These are phyloP conservation scores for Anthracocystis setariae DNA, from an alignment of 1,284 basidiomycete genomes.

Conservation along the genomic window DNA sequence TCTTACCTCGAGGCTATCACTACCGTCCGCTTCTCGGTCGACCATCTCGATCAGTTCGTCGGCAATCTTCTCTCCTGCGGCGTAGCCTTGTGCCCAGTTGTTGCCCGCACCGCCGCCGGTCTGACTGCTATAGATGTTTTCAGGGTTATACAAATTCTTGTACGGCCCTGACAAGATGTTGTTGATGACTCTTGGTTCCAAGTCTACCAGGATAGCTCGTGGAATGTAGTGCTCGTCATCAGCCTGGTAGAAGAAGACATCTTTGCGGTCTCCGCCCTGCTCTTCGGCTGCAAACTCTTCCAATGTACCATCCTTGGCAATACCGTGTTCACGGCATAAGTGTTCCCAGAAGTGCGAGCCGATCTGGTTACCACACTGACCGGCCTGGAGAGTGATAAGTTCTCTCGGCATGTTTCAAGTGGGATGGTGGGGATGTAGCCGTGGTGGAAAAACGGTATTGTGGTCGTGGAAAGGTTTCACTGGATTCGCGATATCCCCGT, in stretches of 20 bases:
- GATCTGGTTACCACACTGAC: slow-evolving; percentile 67
- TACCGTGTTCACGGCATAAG: slow-evolving; percentile 66
- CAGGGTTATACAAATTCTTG: slow-evolving; percentile 94
- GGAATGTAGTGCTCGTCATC: slow-evolving; percentile 99
- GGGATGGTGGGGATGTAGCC: not conserved
- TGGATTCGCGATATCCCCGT: no score
- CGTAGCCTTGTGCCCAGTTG: slow-evolving; percentile 93
- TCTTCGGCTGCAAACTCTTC: slow-evolving; percentile 64
- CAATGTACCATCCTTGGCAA: slow-evolving; percentile 64
- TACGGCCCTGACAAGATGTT: slow-evolving; percentile 91
- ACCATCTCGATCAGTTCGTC: slow-evolving; percentile 99
- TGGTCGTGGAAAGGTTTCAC: not conserved
- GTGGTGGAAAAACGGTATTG: not conserved
- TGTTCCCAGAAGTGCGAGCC: slow-evolving; percentile 68
- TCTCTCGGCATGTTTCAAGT: slow-evolving; percentile 58
- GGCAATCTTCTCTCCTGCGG: slow-evolving; percentile 86
- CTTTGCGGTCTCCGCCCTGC: slow-evolving; percentile 80
- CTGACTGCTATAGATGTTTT: slow-evolving; percentile 94
- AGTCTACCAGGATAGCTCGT: slow-evolving; percentile 91
- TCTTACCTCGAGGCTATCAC: slow-evolving; percentile 91
- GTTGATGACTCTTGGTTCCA: slow-evolving; percentile 98
- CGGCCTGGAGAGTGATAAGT: slow-evolving; percentile 66
- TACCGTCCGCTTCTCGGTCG: slow-evolving; percentile 96
- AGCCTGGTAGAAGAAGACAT: slow-evolving; percentile 99
- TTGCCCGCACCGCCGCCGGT: slow-evolving; percentile 98